Conservation (phyloP, 495 filamentous ascomycete genomes). For the Thozetella sp. region DNA sequence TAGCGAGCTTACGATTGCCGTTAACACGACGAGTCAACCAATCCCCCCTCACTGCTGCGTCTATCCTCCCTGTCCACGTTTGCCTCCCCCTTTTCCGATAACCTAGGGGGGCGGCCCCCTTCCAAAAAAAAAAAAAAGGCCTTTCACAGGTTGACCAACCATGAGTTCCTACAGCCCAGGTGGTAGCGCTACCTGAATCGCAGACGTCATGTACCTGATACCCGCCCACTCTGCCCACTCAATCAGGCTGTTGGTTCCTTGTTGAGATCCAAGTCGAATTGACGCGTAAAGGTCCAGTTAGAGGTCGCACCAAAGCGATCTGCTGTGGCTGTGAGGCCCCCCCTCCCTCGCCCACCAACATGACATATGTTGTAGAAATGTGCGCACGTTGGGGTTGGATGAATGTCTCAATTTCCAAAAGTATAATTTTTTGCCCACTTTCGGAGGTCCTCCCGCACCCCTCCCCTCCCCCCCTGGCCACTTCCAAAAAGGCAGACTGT, state of each 20-base stretch:
- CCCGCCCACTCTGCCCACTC: conserved; percentile 2
- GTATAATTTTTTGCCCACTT: neutral
- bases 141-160: no score
- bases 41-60: neutral
- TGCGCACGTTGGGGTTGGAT: conserved; percentile 1
- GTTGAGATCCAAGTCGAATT: neutral
- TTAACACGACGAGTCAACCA: no score
- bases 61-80: neutral
- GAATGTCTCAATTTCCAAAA: neutral
- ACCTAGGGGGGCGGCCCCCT: neutral
- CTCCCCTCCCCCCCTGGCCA: neutral
- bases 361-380: neutral
- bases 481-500: neutral
- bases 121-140: no score
- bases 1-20: no score
- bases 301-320: neutral
- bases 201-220: neutral
- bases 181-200: neutral
- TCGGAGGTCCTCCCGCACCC: no score
- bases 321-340: neutral
- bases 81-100: neutral
- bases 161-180: neutral
- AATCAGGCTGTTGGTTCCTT: neutral
- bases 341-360: neutral
- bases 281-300: neutral